Evolutionary conservation across 1,284 basidiomycete species (phyloP).

Genomic region (Apiotrichum veenhuisii): DNA sequence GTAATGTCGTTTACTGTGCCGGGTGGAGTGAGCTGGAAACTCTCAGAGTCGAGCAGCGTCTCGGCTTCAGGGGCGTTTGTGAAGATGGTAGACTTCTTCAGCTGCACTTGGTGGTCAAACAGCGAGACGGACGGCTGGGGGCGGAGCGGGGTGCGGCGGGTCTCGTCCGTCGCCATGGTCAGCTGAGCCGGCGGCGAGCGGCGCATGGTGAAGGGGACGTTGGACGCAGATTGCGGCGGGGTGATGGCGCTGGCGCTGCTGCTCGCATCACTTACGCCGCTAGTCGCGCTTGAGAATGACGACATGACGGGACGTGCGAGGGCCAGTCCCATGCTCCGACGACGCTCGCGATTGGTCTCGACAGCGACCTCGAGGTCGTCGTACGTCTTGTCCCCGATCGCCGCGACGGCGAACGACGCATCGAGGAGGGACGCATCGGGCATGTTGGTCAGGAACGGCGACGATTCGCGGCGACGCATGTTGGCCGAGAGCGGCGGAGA

Average conservation of each 20-base stretch:
- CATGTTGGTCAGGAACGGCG: background rate
- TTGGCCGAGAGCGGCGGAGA: background rate
- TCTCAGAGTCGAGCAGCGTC: conserved; percentile 11
- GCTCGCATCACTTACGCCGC: background rate
- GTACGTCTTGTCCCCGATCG: conserved; percentile 19
- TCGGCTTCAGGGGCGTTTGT: background rate
- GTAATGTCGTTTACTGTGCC: background rate
- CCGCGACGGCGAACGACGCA: conserved; percentile 4
- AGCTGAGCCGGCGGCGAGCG: background rate
- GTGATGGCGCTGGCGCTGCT: background rate
- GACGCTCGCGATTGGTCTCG: conserved; percentile 10
- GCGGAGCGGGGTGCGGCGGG: background rate
- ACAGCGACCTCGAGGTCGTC: conserved; percentile 20
- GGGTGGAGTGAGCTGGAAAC: conserved; percentile 18
- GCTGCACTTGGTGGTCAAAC: background rate
- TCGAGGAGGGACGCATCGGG: conserved; percentile 10
- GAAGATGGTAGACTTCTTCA: background rate
- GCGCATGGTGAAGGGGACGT: background rate
- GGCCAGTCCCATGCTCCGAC: conserved; percentile 7
- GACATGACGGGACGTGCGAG: background rate
- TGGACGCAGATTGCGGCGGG: background rate
- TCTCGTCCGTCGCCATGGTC: background rate
- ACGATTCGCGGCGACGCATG: background rate
- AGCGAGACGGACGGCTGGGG: background rate
- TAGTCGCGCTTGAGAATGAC: background rate